Base-by-base conservation (phyloP, 2,329 filamentous ascomycete species). In the Fusarium udum region DNA sequence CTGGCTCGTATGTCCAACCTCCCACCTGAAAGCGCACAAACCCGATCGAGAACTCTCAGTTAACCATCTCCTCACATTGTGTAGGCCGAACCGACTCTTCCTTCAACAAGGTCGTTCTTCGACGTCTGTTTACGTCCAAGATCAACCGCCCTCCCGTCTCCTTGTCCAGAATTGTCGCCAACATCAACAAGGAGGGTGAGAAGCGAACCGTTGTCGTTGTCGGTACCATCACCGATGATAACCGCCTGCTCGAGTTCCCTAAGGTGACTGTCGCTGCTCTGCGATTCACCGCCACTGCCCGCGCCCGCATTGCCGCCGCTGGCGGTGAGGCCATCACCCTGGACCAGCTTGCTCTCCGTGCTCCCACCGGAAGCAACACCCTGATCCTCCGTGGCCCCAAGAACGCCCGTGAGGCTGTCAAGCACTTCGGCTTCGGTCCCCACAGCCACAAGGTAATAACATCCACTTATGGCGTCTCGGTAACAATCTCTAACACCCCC, bases 51-150 rank as follows among this genome's bases (percentile, higher is more conserved):
- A 48, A 28, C 46, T 56, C 28, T 56, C 43, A 58, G 58, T 65
- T 76, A 72, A 74, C 60, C 55, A 55, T 31, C 13, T 8, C 7
- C 48, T 42, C 26, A 39, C 37, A 24, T 37, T n/a, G 52, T 42
- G 10, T 61, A 97, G 94, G 95, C 87, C 95, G 96, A 84, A 99
- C 96, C 84, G 96, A 98, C 86, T 91, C 94, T 78, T 91, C 90
- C 88, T 99, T 99, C 93, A 99, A 99, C 93, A 97, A 97, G 90
- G 93, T 96, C 82, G 91, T 99, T 83, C 93, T 99, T 82, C 95
- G 95, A 85, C 94, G 96, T 83, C 93, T 99, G 73, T 97, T 97
- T 84, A 97, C 96, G 94, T 97, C 95, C 85, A 94, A 95, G 87
- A 97, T 97, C 88, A 98, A 98, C 93, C 93, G 95, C 80, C 94